Evolutionary conservation across 306 rosid species (phyloP).

Genomic region (Argentina anserina): DNA sequence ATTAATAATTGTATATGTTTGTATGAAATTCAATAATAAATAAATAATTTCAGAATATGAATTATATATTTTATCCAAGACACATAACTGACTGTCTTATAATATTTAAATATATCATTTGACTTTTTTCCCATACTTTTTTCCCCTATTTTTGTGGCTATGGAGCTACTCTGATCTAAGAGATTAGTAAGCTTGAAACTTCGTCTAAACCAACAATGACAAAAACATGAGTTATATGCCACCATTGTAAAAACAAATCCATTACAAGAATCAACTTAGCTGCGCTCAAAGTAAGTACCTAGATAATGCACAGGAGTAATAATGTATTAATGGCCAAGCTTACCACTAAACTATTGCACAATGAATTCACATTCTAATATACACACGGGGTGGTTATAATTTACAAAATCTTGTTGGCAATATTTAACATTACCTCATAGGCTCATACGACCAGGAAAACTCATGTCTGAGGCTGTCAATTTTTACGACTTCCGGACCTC

Average conservation of each 20-base stretch:
- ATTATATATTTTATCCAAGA: too few relatives aligned
- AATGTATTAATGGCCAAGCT: background rate
- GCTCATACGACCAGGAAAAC: background rate
- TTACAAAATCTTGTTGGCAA: background rate
- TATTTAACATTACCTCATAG: background rate
- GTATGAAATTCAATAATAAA: too few relatives aligned
- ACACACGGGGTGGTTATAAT: background rate
- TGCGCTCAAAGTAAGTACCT: background rate
- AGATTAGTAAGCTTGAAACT: background rate
- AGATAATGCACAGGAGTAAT: background rate
- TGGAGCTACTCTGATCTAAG: background rate
- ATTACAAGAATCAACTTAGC: background rate
- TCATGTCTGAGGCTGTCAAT: background rate
- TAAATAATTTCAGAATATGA: too few relatives aligned
- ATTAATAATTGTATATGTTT: too few relatives aligned
- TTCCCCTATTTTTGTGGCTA: background rate
- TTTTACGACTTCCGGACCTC: background rate
- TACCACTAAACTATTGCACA: background rate
- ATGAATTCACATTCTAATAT: background rate
- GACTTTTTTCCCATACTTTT: background rate
- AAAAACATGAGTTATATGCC: background rate
- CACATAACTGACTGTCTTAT: background rate
- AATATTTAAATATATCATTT: background rate
- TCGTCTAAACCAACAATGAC: background rate
- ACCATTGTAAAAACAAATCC: background rate